phyloP scores from a whole-genome alignment of 2,329 filamentous ascomycete genomes.

The Calonectria naviculata region DNA sequence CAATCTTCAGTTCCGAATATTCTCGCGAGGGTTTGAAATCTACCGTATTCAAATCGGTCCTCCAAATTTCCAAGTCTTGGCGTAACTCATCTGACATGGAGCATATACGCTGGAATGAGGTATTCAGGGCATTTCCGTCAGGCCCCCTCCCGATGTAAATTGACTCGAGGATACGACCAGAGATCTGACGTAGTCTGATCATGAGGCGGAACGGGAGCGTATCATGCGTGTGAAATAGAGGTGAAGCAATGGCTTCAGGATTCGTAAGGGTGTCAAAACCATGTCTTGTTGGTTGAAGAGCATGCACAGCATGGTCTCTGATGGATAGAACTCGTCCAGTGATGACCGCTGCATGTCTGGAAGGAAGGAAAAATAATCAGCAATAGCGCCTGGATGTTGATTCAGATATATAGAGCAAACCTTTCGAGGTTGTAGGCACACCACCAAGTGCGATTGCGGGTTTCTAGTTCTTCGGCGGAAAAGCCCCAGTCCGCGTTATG shows the following conservation, averaged over 20 bases:
- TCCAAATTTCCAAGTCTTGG: constrained; percentile 31
- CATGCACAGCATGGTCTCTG: constrained; percentile 37
- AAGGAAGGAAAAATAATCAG: neutral
- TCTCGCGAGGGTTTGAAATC: constrained; percentile 34
- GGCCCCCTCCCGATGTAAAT: constrained; percentile 37
- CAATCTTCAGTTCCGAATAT: constrained; percentile 37
- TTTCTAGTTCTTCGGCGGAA: constrained; percentile 32
- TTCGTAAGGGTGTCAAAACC: constrained; percentile 26
- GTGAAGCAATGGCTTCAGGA: constrained; percentile 19
- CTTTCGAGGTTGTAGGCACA: constrained; percentile 36
- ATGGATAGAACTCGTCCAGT: constrained; percentile 38
- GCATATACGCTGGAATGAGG: constrained; percentile 37
- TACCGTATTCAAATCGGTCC: constrained; percentile 23
- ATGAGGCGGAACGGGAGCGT: constrained; percentile 24
- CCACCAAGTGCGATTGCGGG: constrained; percentile 39
- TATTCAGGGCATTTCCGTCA: constrained; percentile 29
- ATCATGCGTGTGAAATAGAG: constrained; percentile 24
- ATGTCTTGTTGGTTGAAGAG: constrained; percentile 21
- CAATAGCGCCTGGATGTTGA: neutral
- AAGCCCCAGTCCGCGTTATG: constrained; percentile 33
- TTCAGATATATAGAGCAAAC: neutral
- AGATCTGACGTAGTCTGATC: constrained; percentile 30
- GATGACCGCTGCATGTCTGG: constrained; percentile 32
- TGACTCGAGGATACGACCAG: constrained; percentile 38
- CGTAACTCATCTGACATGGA: constrained; percentile 27